Evolutionary conservation across 768 basidiomycete genomes (phyloP).

Genomic region (Rhodotorula paludigena): DNA sequence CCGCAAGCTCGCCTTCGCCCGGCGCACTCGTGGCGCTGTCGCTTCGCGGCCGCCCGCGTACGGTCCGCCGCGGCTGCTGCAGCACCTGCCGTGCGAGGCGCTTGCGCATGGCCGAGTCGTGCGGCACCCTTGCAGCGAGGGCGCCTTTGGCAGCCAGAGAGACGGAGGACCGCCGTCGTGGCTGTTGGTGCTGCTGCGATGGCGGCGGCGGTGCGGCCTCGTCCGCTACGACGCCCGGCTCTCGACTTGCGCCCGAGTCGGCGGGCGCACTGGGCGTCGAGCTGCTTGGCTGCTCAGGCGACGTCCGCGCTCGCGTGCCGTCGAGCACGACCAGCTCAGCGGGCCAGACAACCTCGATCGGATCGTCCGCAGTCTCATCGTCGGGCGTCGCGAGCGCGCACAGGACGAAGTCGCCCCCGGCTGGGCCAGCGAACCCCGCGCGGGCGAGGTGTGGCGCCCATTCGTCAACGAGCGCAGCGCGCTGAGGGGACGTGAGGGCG

Average conservation of each 20-base stretch:
- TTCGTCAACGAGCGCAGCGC: background rate
- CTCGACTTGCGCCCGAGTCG: too few species aligned
- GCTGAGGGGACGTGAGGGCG: background rate
- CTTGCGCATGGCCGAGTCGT: too few species aligned
- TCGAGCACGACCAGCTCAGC: constrained; percentile 17
- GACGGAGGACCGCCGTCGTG: background rate
- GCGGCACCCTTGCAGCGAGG: too few species aligned
- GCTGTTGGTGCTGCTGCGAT: background rate
- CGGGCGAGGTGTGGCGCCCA: constrained; percentile 16
- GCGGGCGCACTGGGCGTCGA: too few species aligned
- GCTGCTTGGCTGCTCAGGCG: too few species aligned
- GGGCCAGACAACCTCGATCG: constrained; percentile 28
- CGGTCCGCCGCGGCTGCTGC: too few species aligned
- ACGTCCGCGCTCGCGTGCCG: constrained; percentile 7
- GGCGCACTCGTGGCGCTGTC: background rate
- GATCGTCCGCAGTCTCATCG: background rate
- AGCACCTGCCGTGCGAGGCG: too few species aligned
- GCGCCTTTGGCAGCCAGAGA: too few species aligned
- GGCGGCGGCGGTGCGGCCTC: background rate
- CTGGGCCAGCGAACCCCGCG: background rate
- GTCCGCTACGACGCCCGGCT: too few species aligned
- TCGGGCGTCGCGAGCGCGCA: constrained; percentile 15
- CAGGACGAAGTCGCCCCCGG: constrained; percentile 12
- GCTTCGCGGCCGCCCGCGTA: background rate
- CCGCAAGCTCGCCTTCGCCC: too few species aligned